phyloP scores from a whole-genome alignment of 768 basidiomycete species.

The Sporobolomyces phaffii region DNA sequence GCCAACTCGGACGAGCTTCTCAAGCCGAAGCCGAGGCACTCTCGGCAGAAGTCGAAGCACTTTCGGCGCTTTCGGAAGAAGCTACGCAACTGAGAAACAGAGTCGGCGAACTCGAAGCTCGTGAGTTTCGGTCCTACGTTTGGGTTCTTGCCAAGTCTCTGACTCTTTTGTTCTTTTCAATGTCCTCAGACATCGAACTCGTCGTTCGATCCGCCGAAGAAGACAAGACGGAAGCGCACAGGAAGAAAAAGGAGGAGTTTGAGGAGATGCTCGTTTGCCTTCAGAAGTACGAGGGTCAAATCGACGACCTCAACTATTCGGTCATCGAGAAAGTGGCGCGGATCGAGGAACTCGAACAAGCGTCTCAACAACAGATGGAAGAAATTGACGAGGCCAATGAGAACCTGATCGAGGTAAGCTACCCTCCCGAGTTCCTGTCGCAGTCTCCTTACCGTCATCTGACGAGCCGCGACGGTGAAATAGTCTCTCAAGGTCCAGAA shows the following conservation, averaged over 20 bases:
- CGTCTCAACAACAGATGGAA: constrained; percentile 5
- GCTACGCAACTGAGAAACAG: not conserved
- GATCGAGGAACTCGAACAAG: constrained; percentile 23
- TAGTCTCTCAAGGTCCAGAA: constrained; percentile 34
- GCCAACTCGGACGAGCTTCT: constrained; percentile 17
- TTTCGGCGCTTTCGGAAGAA: constrained; percentile 1
- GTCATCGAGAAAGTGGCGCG: not conserved
- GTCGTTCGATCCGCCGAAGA: no score
- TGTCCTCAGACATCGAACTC: constrained; percentile 8
- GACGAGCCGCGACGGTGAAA: no score
- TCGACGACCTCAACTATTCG: not conserved
- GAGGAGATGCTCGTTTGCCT: not conserved
- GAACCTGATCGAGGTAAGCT: constrained; percentile 32
- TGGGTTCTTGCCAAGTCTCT: not conserved
- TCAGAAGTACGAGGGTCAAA: not conserved
- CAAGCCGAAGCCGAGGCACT: constrained; percentile 18
- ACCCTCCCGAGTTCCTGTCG: no score
- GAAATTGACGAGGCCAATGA: constrained; percentile 36
- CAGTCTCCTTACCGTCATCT: not conserved
- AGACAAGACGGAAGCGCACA: not conserved
- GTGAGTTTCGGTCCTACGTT: not conserved
- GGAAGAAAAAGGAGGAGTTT: not conserved
- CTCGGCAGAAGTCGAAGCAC: not conserved
- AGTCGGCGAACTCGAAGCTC: constrained; percentile 1
- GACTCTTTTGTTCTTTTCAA: no score